Evolutionary conservation across 768 basidiomycete species (phyloP).

Genomic region (Pulveroboletus sp.): DNA sequence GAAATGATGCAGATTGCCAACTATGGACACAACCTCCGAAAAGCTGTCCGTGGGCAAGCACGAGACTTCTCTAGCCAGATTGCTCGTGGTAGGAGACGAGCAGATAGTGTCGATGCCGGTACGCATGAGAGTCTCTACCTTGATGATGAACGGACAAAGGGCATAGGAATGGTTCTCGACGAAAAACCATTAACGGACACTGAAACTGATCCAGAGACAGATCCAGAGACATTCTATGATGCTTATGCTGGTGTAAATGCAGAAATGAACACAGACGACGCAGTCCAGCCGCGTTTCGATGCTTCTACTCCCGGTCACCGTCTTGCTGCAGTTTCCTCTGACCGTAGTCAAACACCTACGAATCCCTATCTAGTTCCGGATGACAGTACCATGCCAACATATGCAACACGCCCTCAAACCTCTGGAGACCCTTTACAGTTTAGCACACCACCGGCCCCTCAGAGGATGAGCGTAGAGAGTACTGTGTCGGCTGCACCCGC

Average conservation of each 20-base stretch:
- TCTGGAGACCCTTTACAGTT: constrained; percentile 45
- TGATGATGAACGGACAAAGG: constrained; percentile 50
- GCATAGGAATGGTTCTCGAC: constrained; percentile 59
- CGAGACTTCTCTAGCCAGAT: constrained; percentile 20
- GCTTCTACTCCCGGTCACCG: constrained; percentile 14
- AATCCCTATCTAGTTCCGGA: constrained; percentile 32
- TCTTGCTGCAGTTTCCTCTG: constrained; percentile 24
- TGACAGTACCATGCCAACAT: constrained; percentile 39
- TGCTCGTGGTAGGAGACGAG: constrained; percentile 46
- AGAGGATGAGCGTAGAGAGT: constrained; percentile 38
- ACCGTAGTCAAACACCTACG: constrained; percentile 42
- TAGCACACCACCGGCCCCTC: constrained; percentile 38
- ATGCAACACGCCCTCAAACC: constrained; percentile 35
- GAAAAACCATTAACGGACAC: constrained; percentile 73
- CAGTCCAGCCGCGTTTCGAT: constrained; percentile 15
- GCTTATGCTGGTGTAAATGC: constrained; percentile 24
- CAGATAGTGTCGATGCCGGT: constrained; percentile 59
- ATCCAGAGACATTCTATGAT: constrained; percentile 40
- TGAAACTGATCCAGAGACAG: constrained; percentile 47
- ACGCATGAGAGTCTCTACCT: constrained; percentile 62
- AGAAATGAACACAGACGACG: constrained; percentile 17
- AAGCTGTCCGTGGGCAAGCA: constrained; percentile 20
- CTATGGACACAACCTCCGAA: constrained; percentile 63
- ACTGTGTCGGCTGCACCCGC: constrained; percentile 33
- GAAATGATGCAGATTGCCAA: constrained; percentile 89